Evolutionary conservation across 331 rosid species (phyloP), one percentile per base, ranked within the genome.

Genomic region (Phaseolus coccineus): DNA sequence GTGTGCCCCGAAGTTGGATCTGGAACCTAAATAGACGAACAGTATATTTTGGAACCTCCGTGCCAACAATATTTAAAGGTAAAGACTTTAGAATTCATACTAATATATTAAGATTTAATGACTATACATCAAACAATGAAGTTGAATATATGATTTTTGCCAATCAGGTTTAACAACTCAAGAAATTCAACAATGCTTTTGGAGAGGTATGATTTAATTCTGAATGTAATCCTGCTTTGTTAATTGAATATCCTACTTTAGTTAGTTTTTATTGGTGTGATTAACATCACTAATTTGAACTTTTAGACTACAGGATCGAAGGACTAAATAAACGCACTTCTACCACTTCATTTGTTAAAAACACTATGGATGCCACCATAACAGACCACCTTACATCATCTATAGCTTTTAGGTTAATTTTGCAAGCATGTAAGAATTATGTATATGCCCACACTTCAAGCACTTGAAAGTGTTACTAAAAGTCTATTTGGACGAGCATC

Each of bases 21-120:
- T 96, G 99, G 99, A 89, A 93, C 77, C 95, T 96, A 44, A 82
- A 77, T 33, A 90, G 99, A 87, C 90, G 97, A 63, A 96, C 98
- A 1, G 99, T 96, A 68, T 96, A 91, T 82, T 96, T 96, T 40
- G 99, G 99, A 76, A 96, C 98, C 87, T 93, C 99, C 47, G 75
- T 93, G 35, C 85, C 99, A 70, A 59, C 97, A 27, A 96, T 96
- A 90, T 96, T 96, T 77, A 96, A 88, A 89, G 99, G 99, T 89
- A 85, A 57, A 50, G 78, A 73, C 64, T 71, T 22, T 68, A 39
- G 33, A 48, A 22, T 37, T 66, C 24, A 27, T 65, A n/a, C 52
- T 55, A 50, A 65, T 48, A 53, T 16, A 78, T 11, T 61, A 47
- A 68, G 57, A 10, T 13, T 53, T 31, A 33, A 27, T 19, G 37